Evolutionary conservation across 805 yeast genomes (phyloP), one percentile per base, ranked within the genome.

Genomic region (Candida qinlingensis): DNA sequence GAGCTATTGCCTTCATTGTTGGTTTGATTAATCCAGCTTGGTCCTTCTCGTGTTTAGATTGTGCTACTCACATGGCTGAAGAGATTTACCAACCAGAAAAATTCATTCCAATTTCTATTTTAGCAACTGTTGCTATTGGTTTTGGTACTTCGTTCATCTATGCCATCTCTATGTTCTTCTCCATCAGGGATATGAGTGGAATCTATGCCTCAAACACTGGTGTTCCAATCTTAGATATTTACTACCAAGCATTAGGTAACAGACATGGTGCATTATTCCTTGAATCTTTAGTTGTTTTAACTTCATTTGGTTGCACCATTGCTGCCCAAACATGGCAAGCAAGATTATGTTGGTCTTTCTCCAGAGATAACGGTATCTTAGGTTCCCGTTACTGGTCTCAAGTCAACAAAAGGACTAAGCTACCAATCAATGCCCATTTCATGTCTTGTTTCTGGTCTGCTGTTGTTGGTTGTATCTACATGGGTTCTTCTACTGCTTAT

Each of bases 31-130:
- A 81, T 57, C 85, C 87, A 4, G 75, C 78, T 48, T 83, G 85
- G 85, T 77, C 83, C 7, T 81, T 80, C 63, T 72, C 80, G 31
- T 81, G 87, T 52, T 70, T 81, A 41, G 89, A 83, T 58, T 76
- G 81, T 48, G 86, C 87, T 4, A 80, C 87, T 5, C 88, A 83
- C 56, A 71, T 83, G 74, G 81, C 85, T n/a, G 89, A 83, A 60
- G 88, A 83, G 57, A 73, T 74, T 26, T 55, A 67, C 12, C 63
- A 72, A 25, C 84, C 85, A 9, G 72, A 73, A 52, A 68, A 71
- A 37, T 72, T 75, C 45, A 79, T 81, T 44, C 87, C 87, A 26
- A 73, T 72, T 41, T 79, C 83, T 2, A 80, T 82, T 50, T 66
- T 80, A 57, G 73, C 80, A 1, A 79, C 85, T 2, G 83, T 82